Evolutionary conservation across 1,284 basidiomycete genomes (phyloP).

Genomic region (Athelia psychrophila): DNA sequence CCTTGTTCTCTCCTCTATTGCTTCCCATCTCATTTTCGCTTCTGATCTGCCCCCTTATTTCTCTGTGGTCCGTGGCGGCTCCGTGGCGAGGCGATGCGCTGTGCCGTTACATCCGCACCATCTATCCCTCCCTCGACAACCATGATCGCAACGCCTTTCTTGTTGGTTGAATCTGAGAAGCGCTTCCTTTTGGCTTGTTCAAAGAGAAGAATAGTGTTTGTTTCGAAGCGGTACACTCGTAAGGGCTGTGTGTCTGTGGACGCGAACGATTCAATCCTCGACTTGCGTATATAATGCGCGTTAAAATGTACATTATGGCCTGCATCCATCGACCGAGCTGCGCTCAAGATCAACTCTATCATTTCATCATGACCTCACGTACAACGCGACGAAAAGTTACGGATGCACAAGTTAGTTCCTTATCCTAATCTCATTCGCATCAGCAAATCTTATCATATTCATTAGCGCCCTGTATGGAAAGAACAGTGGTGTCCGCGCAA

Average conservation of each 20-base stretch:
- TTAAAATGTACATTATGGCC: background rate
- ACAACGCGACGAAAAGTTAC: background rate
- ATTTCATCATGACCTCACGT: background rate
- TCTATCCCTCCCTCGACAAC: too few species aligned
- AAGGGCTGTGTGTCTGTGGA: background rate
- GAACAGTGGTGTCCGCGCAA: slow-evolving; percentile 1
- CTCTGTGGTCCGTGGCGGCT: too few species aligned
- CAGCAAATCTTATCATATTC: background rate
- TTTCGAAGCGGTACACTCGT: background rate
- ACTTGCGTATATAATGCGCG: background rate
- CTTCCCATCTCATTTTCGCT: too few species aligned
- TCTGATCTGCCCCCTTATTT: too few species aligned
- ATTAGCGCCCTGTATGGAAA: background rate
- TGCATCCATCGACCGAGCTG: background rate
- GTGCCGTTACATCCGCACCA: too few species aligned
- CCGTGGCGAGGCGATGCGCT: too few species aligned
- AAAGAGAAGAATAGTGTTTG: background rate
- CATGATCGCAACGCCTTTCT: too few species aligned
- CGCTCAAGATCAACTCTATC: background rate
- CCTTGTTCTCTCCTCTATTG: too few species aligned
- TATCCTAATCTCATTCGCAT: background rate
- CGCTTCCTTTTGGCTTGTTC: background rate
- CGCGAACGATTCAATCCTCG: background rate
- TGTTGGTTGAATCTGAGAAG: too few species aligned
- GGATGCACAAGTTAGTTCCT: background rate